Conservation (phyloP, 1,139 yeast species). For the Pichia sp. region DNA sequence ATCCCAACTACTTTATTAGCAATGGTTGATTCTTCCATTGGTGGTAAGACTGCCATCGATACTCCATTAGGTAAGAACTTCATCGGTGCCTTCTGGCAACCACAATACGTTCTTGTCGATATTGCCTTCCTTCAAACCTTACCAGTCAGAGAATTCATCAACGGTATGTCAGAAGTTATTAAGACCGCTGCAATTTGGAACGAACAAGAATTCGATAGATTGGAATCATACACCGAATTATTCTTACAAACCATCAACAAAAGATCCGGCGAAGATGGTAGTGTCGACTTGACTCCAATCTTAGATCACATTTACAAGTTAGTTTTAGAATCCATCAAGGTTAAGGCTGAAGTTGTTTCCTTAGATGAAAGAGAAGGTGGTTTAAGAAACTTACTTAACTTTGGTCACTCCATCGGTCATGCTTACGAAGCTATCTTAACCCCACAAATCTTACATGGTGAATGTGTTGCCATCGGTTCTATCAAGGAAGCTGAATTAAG, state of each 20-base stretch:
- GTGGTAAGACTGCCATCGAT: conserved; percentile 98
- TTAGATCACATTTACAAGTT: conserved; percentile 72
- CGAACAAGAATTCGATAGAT: conserved; percentile 78
- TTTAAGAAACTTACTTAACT: conserved; percentile 84
- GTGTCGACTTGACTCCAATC: conserved; percentile 61
- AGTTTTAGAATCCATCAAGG: conserved; percentile 82
- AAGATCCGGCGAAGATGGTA: conserved; percentile 36
- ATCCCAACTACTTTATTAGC: conserved; percentile 92
- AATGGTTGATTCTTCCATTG: conserved; percentile 98
- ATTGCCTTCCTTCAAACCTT: conserved; percentile 82
- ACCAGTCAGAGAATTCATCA: conserved; percentile 92
- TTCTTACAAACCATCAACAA: conserved; percentile 62
- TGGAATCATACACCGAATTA: conserved; percentile 70
- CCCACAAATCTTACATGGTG: conserved; percentile 97
- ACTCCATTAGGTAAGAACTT: conserved; percentile 97
- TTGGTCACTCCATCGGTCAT: conserved; percentile 98
- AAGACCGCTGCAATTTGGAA: conserved; percentile 99
- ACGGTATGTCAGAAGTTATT: conserved; percentile 98
- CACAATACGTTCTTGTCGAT: conserved; percentile 84
- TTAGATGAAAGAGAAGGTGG: conserved; percentile 97
- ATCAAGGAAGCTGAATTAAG: conserved; percentile 93
- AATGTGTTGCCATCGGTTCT: conserved; percentile 95
- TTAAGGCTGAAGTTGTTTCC: conserved; percentile 93
- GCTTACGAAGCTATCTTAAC: conserved; percentile 97
- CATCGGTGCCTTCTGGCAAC: conserved; percentile 98